phyloP scores from a whole-genome alignment of 2,329 filamentous ascomycete genomes.

The Alternaria triticina region DNA sequence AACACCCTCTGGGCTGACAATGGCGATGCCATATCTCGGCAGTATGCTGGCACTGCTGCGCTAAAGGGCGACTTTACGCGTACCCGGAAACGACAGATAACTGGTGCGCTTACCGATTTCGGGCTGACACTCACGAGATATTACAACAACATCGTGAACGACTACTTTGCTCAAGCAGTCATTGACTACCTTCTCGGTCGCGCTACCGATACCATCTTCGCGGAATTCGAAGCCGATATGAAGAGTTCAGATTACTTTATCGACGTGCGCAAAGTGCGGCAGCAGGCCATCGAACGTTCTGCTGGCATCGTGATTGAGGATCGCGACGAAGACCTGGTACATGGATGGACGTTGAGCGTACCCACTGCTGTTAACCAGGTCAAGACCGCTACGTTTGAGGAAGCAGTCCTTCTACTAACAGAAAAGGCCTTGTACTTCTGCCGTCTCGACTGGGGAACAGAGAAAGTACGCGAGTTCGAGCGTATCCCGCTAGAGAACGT shows the following conservation, averaged over 20 bases:
- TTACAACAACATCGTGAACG: slow-evolving; percentile 90
- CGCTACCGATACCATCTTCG: slow-evolving; percentile 82
- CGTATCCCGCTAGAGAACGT: slow-evolving; percentile 79
- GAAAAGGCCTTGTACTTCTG: slow-evolving; percentile 86
- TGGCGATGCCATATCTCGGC: slow-evolving; percentile 91
- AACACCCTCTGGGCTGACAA: slow-evolving; percentile 98
- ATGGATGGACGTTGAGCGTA: slow-evolving; percentile 86
- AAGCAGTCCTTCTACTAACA: slow-evolving; percentile 86
- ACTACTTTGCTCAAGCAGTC: slow-evolving; percentile 93
- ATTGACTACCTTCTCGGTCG: slow-evolving; percentile 95
- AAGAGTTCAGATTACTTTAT: slow-evolving; percentile 91
- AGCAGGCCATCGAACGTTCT: slow-evolving; percentile 88
- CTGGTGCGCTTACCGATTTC: slow-evolving; percentile 88
- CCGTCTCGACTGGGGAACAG: slow-evolving; percentile 91
- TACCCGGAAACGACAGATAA: slow-evolving; percentile 87
- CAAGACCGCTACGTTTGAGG: slow-evolving; percentile 77
- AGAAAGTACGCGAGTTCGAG: slow-evolving; percentile 94
- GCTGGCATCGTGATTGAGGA: slow-evolving; percentile 78
- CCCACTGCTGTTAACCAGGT: slow-evolving; percentile 73
- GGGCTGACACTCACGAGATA: slow-evolving; percentile 83
- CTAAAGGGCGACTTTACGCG: slow-evolving; percentile 97
- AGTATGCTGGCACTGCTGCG: slow-evolving; percentile 94
- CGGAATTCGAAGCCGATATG: slow-evolving; percentile 93
- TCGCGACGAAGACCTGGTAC: slow-evolving; percentile 84
- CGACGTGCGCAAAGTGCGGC: slow-evolving; percentile 81